Evolutionary conservation across 73 alveolate species (phyloP), one percentile per base, ranked within the genome.

Genomic region (Durusdinium trenchii): DNA sequence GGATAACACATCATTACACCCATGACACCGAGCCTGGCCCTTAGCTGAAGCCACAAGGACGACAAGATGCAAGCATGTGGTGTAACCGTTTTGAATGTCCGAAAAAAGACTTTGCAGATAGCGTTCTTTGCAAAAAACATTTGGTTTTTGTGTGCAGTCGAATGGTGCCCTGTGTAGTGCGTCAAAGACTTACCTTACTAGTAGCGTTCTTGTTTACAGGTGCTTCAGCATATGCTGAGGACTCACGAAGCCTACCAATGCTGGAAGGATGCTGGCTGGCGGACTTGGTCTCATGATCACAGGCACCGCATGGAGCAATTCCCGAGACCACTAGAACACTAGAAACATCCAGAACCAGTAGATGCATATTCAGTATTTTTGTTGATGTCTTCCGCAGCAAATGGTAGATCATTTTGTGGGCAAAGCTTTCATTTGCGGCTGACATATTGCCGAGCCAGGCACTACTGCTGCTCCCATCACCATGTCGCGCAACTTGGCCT

Each of bases 271-370:
- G 43, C 89, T 20, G 73, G 73, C 73, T 12, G 6, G 10, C 45
- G 62, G 12, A 16, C 23, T 4, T 78, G 89, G 89, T 46, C 89
- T 45, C 89, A 45, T 78, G 89, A 57, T 42, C 89, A 78, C 89
- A 78, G 89, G 89, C 89, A 57, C 12, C 32, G 73, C 30, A 60
- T 1, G 1, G 73, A 23, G 73, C n/a, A 60, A 32, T 1, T 1
- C 7, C 30, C n/a, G 73, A 32, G 30, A 32, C 73, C n/a, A 23
- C 30, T 60, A 23, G 30, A 60, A 32, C 18, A 23, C 18, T 60
- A 60, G 73, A 60, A 2, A 60, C 3, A 23, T 23, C n/a, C 73
- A 60, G 30, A 60, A 60, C 18, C 1, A 32, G 30, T 2, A 6
- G 84, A 71, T 36, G 38, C 14, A 38, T 40, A 28, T 30, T 16